Base-by-base conservation (phyloP, 805 yeast genomes). In the Candida multigemmis region DNA sequence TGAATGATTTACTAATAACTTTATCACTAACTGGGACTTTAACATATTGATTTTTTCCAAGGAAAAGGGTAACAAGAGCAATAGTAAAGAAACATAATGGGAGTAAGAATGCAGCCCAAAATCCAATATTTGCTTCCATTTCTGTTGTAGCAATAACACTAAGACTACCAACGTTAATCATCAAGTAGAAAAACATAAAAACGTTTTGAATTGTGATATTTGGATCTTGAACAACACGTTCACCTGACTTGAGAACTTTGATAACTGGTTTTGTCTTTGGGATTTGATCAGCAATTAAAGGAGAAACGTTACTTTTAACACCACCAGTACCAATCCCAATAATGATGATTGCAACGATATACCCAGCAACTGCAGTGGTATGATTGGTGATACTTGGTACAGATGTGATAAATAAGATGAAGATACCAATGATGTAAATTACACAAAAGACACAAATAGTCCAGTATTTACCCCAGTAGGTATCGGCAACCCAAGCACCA, bases 251-350 rank as follows among this genome's bases (percentile, higher is more conserved):
- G 43, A 56, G 49, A 11, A 53, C 53, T 37, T 46, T 56, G 33
- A 60, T 55, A 18, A 46, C 31, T 13, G 67, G 65, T 35, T 46
- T 47, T 21, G 57, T 56, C 35, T 57, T 58, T 30, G 64, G 65
- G 33, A 60, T 45, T 46, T 58, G 65, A 70, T 74, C 82, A 24
- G 85, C 87, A 47, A 82, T 74, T 47, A 82, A 62, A 12, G 81
- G 79, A 4, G 85, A 71, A 16, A 81, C 74, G 42, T 81, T 80
- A 21, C 86, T 65, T 50, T 82, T 82, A 47, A 82, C 82, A 40
- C 85, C 78, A 44, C 91, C 91, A 17, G 91, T 77, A 21, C 85
- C 89, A 21, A 78, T 40, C 39, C 89, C 89, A 41, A 82, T 71
- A 28, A 74, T 51, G 32, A 74, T 53, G 53, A 74, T 67, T 17